Evolutionary conservation across 2,329 filamentous ascomycete genomes (phyloP), one percentile per base, ranked within the genome.

Genomic region (Sarocladiaceae sp.): DNA sequence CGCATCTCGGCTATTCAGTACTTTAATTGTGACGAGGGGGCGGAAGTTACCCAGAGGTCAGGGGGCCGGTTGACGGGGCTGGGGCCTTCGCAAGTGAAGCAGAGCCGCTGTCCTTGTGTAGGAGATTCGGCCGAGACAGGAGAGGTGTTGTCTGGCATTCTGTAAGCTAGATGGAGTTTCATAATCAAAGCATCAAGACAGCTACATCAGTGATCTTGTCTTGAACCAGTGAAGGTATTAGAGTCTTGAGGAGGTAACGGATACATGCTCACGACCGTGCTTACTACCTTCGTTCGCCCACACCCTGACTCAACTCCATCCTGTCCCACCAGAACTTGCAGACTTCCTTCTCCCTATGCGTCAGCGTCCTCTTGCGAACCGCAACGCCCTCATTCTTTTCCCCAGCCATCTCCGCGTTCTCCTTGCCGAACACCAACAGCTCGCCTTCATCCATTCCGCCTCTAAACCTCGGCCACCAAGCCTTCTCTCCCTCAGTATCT

Each of bases 301-400:
- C 53, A 15, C 54, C 58, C 48, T 59, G 53, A 26, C 57, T 58
- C 45, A 59, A 37, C 34, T 52, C 50, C 55, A 72, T 70, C 48
- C 70, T 69, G 11, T 66, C 65, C 74, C 76, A 82, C 81, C 81
- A 85, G 57, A 79, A 84, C 11, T 62, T 58, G 52, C 74, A 80
- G 53, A 76, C 70, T 42, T 66, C 58, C 44, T 60, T 60, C 48
- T 76, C 72, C 47, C 64, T 63, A 3, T 55, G 58, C 18, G 65
- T 74, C 61, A 69, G 56, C 45, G 42, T 60, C 50, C 65, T 58
- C 44, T 71, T 59, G 45, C 67, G 55, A 0, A 69, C 73, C 1
- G 72, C 62, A 3, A 62, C 55, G 2, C 75, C 79, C 10, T 46
- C 53, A 18, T 55, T 56, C 26, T 44, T 42, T 49, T 69, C 52